Conservation (phyloP, 2,329 filamentous ascomycete species). For the Pezicula neosporulosa region DNA sequence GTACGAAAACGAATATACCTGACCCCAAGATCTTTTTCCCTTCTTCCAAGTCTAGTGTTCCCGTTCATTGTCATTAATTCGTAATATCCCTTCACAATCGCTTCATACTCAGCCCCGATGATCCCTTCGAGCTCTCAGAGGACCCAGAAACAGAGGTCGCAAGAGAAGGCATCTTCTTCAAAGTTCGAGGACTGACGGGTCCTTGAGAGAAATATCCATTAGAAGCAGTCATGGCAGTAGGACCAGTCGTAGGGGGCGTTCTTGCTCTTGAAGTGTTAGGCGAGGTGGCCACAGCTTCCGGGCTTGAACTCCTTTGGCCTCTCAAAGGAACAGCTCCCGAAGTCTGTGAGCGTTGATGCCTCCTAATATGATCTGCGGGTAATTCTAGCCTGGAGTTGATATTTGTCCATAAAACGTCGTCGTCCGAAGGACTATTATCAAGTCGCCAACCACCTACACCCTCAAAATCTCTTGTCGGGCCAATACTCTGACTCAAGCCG, state of each 20-base stretch:
- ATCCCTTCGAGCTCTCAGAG: conserved; percentile 22
- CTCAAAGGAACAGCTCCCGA: conserved; percentile 17
- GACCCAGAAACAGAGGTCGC: conserved; percentile 11
- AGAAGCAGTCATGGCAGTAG: background rate
- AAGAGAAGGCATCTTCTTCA: conserved; percentile 12
- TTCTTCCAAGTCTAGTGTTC: background rate
- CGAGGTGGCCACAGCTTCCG: conserved; percentile 29
- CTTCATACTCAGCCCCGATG: conserved; percentile 22
- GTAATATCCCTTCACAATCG: conserved; percentile 8
- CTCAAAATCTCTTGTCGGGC: conserved; percentile 54
- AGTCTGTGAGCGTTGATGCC: conserved; percentile 40
- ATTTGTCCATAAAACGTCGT: conserved; percentile 42
- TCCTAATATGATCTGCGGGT: conserved; percentile 36
- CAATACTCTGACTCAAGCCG: conserved; percentile 43
- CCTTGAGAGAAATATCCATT: conserved; percentile 18
- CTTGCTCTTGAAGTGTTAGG: conserved; percentile 47
- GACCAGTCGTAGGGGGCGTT: conserved; percentile 36
- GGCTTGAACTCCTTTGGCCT: conserved; percentile 22
- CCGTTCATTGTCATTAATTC: conserved; percentile 4
- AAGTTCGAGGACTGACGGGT: conserved; percentile 9
- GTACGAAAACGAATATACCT: background rate
- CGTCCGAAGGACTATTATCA: conserved; percentile 30
- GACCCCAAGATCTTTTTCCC: background rate
- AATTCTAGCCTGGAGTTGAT: conserved; percentile 50
- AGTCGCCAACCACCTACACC: conserved; percentile 57